Evolutionary conservation across 1,139 yeast species (phyloP), one percentile per base, ranked within the genome.

Genomic region (Candida pseudoviswanathii): DNA sequence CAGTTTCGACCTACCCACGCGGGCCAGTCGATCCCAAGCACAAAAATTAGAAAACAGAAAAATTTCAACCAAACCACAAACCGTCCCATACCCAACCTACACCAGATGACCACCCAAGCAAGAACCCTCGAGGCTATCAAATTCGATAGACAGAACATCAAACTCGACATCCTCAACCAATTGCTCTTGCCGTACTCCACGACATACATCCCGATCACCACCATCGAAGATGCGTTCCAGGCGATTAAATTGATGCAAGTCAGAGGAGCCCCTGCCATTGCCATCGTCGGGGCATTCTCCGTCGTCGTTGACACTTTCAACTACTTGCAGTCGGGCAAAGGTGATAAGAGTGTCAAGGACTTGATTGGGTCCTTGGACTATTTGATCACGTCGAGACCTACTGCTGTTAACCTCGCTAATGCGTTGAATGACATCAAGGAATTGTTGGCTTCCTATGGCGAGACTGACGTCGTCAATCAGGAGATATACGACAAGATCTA

Each of bases 201-300:
- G 1, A 75, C 73, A 38, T 94, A 89, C 64, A 73, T 91, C 29
- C 65, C 77, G 1, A 81, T 94, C 51, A 56, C 68, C 32, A 72
- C 80, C 29, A 79, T 86, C 37, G 81, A 81, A 46, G 95, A 86
- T 69, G 98, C 96, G 2, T 90, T 71, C 66, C 75, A 77, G 26
- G 96, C 91, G 21, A 94, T 94, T 65, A 86, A 85, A 64, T 77
- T 77, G 53, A 94, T 94, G 99, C 91, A 89, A 62, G 98, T 95
- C 4, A 80, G 99, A 64, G 99, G 99, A 24, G 99, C 99, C 0
- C 99, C 99, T 0, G 98, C 98, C 2, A 94, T 94, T 62, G 98
- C 98, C 51, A 89, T 94, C 50, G 97, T 94, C 2, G 98, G 97
- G 8, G 85, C 92, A 1, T 78, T 91, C 52, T 81, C 97, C 1